Base-by-base conservation (phyloP, 768 basidiomycete genomes). In the Cytidiella melzeri region DNA sequence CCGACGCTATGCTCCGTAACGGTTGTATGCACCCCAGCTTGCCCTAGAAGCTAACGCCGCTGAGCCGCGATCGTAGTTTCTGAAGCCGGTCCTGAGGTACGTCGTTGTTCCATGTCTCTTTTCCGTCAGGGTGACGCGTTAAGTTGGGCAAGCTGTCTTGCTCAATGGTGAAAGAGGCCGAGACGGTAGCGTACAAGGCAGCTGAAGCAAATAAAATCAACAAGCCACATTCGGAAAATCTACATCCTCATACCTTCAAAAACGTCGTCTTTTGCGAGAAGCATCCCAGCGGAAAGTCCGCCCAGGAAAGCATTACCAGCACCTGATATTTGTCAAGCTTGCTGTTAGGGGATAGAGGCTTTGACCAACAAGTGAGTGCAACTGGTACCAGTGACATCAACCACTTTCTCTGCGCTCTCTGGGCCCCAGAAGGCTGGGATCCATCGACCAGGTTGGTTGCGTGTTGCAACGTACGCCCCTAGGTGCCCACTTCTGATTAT, bases 221-320 rank as follows among this genome's bases (percentile, higher is more conserved):
- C 11, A 19, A 48, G 27, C 42, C 27, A 43, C 47, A 50, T 48
- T 43, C 36, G 53, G 39, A 50, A 23, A 48, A 20, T 24, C 28
- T 10, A 12, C 30, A 38, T 15, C 26, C 11, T 63, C 67, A 51
- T 51, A 90, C 92, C 88, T 73, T 81, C 68, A 43, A 73, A 73
- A n/a, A 87, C 63, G 61, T 91, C 75, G 1, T 76, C 79, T 36
- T 73, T 59, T 39, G 75, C 68, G 44, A 81, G 57, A 18, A 67
- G 55, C 44, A 92, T 62, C 0, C 91, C 91, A 18, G 88, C 91
- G 10, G 81, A 81, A 12, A 93, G 72, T 5, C 91, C 91, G 12
- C 91, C 91, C 20, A 94, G 72, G 64, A 94, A 95, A 51, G 80
- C 76, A 64, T 95, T 95, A 13, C 92, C 92, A n/a, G 90, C 92